These are phyloP conservation scores for Penicillium tannophilum DNA, from an alignment of 495 filamentous ascomycete species.

Conservation along the genomic window DNA sequence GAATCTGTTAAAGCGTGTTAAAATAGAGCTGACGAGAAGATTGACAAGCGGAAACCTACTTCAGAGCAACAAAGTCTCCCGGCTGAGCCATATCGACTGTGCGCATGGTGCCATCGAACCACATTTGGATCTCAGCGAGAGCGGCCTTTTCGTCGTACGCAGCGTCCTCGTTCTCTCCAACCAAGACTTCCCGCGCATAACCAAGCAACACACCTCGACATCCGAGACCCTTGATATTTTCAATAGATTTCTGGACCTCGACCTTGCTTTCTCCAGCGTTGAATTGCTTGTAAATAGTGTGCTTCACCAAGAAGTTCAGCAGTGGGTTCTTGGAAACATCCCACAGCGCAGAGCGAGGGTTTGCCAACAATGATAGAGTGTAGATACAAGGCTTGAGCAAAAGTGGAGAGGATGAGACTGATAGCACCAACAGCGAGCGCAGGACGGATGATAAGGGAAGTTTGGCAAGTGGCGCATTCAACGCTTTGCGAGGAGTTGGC, in stretches of 20 bases:
- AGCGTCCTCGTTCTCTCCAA: slow-evolving; percentile 39
- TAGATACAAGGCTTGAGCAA: slow-evolving; percentile 72
- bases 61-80: slow-evolving; percentile 86
- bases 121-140: slow-evolving; percentile 65
- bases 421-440: slow-evolving; percentile 76
- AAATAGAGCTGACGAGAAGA: not conserved
- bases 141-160: slow-evolving; percentile 37
- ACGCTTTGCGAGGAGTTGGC: slow-evolving; percentile 24
- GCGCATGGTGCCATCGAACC: slow-evolving; percentile 73
- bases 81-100: slow-evolving; percentile 72
- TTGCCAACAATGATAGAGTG: slow-evolving; percentile 68
- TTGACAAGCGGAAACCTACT: slow-evolving; percentile 48
- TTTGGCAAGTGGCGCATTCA: slow-evolving; percentile 61
- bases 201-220: slow-evolving; percentile 51
- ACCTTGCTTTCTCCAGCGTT: slow-evolving; percentile 52
- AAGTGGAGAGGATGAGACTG: slow-evolving; percentile 74
- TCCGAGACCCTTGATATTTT: slow-evolving; percentile 46
- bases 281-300: slow-evolving; percentile 54
- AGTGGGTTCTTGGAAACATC: slow-evolving; percentile 51
- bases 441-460: slow-evolving; percentile 74
- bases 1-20: slow-evolving; percentile 52
- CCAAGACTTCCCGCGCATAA: slow-evolving; percentile 50
- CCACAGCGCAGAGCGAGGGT: slow-evolving; percentile 59
- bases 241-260: slow-evolving; percentile 48
- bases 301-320: slow-evolving; percentile 46